Percentiles rank a stretch among this genome's conserved stretches.
These are phyloP conservation scores for Erysimum cheiranthoides DNA, from an alignment of 345 rosid species.

Conservation along the genomic window DNA sequence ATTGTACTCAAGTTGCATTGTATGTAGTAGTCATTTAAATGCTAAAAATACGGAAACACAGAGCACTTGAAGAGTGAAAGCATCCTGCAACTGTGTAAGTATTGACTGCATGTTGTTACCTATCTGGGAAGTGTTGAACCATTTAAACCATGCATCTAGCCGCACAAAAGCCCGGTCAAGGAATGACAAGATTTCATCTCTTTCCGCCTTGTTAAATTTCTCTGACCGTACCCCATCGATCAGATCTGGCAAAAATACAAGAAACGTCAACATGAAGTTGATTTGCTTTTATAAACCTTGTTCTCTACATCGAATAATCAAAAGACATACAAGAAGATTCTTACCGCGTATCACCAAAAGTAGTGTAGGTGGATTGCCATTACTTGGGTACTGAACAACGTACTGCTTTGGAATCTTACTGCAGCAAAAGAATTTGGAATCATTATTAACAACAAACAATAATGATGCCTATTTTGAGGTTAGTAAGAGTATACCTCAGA, in stretches of 20 bases:
- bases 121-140: slow-evolving; percentile 87
- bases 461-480: slow-evolving; percentile 20
- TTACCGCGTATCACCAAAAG: slow-evolving; percentile 84
- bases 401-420: slow-evolving; percentile 86
- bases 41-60: slow-evolving; percentile 4
- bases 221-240: slow-evolving; percentile 61
- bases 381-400: slow-evolving; percentile 77
- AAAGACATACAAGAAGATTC: not conserved
- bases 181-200: slow-evolving; percentile 67
- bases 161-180: slow-evolving; percentile 72
- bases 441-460: slow-evolving; percentile 8
- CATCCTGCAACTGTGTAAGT: not conserved
- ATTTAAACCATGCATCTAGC: slow-evolving; percentile 87
- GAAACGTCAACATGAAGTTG: slow-evolving; percentile 15
- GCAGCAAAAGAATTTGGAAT: slow-evolving; percentile 43
- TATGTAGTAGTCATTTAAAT: slow-evolving; percentile 7
- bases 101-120: slow-evolving; percentile 50
- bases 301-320: not conserved
- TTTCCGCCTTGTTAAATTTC: slow-evolving; percentile 63
- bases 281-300: not conserved
- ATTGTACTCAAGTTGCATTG: not conserved
- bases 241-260: slow-evolving; percentile 54
- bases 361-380: slow-evolving; percentile 92
- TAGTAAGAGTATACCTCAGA: slow-evolving; percentile 55
- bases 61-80: not conserved